phyloP scores from a whole-genome alignment of 176 grass and related monocot genomes.

The Neostapfia colusana region DNA sequence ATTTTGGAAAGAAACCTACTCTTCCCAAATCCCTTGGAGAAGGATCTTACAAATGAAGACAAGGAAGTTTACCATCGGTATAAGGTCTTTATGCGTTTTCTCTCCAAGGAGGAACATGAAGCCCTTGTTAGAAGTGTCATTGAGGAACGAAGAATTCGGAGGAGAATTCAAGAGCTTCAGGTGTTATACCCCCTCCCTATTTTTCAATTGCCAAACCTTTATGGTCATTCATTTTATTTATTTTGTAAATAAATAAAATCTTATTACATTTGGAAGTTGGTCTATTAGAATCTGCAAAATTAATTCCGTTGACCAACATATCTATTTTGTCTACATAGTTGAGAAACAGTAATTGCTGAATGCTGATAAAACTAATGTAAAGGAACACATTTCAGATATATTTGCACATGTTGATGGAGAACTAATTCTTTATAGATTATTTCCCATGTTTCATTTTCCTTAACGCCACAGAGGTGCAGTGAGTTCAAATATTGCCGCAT shows the following conservation, averaged over 20 bases:
- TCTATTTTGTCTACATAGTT: not conserved
- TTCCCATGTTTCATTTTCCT: not conserved
- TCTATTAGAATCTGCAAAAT: slow-evolving; percentile 5
- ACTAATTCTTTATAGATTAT: not conserved
- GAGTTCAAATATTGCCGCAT: not conserved
- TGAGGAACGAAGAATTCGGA: slow-evolving; percentile 78
- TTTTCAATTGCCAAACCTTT: not conserved
- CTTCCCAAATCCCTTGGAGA: slow-evolving; percentile 81
- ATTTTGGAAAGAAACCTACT: slow-evolving; percentile 96
- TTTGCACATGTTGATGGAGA: not conserved
- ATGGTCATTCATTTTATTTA: not conserved
- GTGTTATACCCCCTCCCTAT: slow-evolving; percentile 33
- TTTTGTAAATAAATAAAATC: not conserved
- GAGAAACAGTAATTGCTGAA: slow-evolving; percentile 2
- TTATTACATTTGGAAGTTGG: not conserved
- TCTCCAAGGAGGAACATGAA: slow-evolving; percentile 88
- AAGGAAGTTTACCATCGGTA: slow-evolving; percentile 82
- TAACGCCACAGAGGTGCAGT: not conserved
- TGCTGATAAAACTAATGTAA: slow-evolving; percentile 1
- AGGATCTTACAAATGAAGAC: slow-evolving; percentile 84
- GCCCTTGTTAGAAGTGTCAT: slow-evolving; percentile 69
- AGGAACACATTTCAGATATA: not conserved
- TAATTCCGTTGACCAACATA: not conserved
- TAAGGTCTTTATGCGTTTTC: slow-evolving; percentile 94
- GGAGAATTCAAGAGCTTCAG: slow-evolving; percentile 95